Base-by-base conservation (phyloP, 306 rosid genomes). In the Chamaecrista fasciculata region DNA sequence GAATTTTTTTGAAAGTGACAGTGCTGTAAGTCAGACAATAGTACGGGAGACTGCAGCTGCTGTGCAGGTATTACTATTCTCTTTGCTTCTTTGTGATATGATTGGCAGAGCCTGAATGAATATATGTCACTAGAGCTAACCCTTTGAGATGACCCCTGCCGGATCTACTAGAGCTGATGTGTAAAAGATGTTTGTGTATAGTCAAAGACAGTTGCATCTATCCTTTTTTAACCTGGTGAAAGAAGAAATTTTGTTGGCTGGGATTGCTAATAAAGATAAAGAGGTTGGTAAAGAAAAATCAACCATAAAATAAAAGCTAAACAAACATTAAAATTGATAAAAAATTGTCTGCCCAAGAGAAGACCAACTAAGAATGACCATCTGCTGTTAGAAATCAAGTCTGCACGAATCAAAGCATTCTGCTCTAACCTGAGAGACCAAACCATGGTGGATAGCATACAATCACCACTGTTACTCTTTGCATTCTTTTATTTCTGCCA, bases 11-110 rank as follows among this genome's bases (percentile, higher is more conserved):
- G 91, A 81, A 77, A 94, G 91, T 69, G 78, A 66, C 68, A 78
- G 91, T 61, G 84, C 87, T 63, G 95, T 94, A 36, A 89, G 97
- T 81, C 97, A 85, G 86, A 78, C 89, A 18, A 76, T 94, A 79
- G 97, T 90, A 58, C 73, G 89, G 89, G 99, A 88, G 79, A 87
- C 97, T 71, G 96, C 97, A 42, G 95, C 97, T 69, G 99, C 96
- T 56, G 89, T 94, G 82, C 98, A 94, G 98, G 98, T 94, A 78
- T 52, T 36, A 46, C 2, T 74, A 39, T 44, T 26, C 43, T 66
- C 69, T 72, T 55, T 71, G 58, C 49, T 47, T 29, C 28, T 65
- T 59, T 55, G 64, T 56, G 20, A 75, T n/a, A 39, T 63, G 75
- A 53, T 58, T 66, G 11, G 25, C 44, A 68, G 48, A 62, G 63